Percentiles rank a stretch among this genome's conserved stretches.
These are phyloP conservation scores for Cardamine chenopodiifolia DNA, from an alignment of 345 rosid genomes.

Conservation along the genomic window DNA sequence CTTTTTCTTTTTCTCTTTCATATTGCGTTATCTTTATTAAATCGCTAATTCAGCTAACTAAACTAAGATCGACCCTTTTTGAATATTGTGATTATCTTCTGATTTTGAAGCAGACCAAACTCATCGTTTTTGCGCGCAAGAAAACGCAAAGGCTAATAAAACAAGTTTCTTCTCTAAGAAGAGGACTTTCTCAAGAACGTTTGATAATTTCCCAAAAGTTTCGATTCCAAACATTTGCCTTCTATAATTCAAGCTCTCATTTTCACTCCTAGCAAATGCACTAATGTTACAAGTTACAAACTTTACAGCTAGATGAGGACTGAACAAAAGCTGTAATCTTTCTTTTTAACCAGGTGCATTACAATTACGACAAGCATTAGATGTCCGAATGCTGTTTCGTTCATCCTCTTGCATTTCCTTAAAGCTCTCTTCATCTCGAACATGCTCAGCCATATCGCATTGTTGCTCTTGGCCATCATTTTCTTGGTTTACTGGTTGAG, in stretches of 20 bases:
- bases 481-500: constrained; percentile 21
- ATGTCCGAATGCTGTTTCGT: constrained; percentile 25
- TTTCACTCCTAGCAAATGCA: constrained; percentile 14
- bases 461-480: constrained; percentile 20
- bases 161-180: constrained; percentile 16
- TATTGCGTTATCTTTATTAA: background rate
- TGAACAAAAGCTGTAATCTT: background rate
- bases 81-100: background rate
- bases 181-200: background rate
- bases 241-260: constrained; percentile 21
- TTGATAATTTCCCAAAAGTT: background rate
- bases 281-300: constrained; percentile 27
- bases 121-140: constrained; percentile 19
- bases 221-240: background rate
- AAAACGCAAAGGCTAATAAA: background rate
- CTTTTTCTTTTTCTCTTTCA: background rate
- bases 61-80: background rate
- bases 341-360: constrained; percentile 24
- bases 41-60: background rate
- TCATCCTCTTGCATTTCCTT: constrained; percentile 21
- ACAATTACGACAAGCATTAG: constrained; percentile 30
- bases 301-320: constrained; percentile 17
- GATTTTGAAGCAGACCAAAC: background rate
- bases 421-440: constrained; percentile 10
- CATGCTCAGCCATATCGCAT: background rate